Percentiles rank a stretch among this genome's conserved stretches.
Evolutionary conservation across 345 rosid species (phyloP).

Genomic region (Salix suchowensis): DNA sequence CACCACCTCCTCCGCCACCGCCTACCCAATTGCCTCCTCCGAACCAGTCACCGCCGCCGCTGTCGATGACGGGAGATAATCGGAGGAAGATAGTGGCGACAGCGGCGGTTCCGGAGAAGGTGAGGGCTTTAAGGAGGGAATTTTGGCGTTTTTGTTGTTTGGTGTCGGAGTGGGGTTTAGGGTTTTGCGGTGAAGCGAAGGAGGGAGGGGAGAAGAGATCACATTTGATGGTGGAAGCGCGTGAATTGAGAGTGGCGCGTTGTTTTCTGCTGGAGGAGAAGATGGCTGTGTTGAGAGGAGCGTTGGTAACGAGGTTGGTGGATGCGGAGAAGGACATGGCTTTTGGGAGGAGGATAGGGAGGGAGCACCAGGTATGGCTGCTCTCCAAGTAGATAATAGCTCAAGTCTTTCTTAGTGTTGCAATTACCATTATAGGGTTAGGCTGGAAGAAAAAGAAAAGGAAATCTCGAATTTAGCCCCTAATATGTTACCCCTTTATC

Average conservation of each 20-base stretch:
- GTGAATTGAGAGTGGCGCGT: constrained; percentile 8
- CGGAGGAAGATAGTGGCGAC: constrained; percentile 53
- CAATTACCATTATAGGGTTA: not conserved
- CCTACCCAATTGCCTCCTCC: constrained; percentile 37
- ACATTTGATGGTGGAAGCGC: constrained; percentile 17
- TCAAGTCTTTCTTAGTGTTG: not conserved
- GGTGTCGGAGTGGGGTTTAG: not conserved
- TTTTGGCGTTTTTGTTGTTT: constrained; percentile 17
- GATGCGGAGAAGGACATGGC: constrained; percentile 23
- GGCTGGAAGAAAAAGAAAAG: not conserved
- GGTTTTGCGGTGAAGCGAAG: constrained; percentile 12
- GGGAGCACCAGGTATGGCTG: not conserved
- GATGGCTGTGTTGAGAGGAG: constrained; percentile 9
- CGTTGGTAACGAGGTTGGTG: constrained; percentile 12
- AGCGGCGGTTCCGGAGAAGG: constrained; percentile 40
- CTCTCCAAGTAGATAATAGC: not conserved
- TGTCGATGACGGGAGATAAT: constrained; percentile 31
- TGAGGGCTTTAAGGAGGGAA: constrained; percentile 39
- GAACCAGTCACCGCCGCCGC: constrained; percentile 27
- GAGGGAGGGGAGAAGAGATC: constrained; percentile 11
- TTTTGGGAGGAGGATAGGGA: not conserved
- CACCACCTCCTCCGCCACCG: constrained; percentile 45
- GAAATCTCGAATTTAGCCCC: not conserved
- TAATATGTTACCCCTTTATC: not conserved
- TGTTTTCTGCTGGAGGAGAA: constrained; percentile 10